Evolutionary conservation across 2,329 filamentous ascomycete species (phyloP), one percentile per base, ranked within the genome.

Genomic region (Purpureocillium takamizusanense): DNA sequence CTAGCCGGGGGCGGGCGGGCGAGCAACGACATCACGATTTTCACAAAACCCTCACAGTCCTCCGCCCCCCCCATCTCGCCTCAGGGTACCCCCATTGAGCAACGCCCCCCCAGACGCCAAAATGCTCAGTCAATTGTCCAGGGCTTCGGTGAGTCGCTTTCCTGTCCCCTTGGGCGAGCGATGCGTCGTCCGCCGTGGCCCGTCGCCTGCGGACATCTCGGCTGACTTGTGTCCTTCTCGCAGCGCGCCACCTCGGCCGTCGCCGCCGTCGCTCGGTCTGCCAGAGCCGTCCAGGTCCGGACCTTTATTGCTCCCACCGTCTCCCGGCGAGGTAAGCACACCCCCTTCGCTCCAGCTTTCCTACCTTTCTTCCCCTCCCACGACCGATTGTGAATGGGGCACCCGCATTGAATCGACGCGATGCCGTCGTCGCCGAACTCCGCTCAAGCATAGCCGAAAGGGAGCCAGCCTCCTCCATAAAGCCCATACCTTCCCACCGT

Each of bases 301-400:
- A 65, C 65, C 55, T 78, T 78, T 59, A 74, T 78, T 53, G 72
- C 69, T 54, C 74, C 75, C 46, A 78, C 75, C 38, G 67, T 76
- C 51, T 73, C 74, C 47, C 69, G 75, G 60, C 69, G 73, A 72
- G 74, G 75, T 79, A 72, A 63, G 75, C 25, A 35, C 31, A 35
- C 41, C n/a, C 25, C 30, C 13, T 16, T 13, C 11, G 11, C 5
- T 30, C 23, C 13, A n/a, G n/a, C n/a, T n/a, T n/a, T n/a, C n/a
- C n/a, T n/a, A n/a, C n/a, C n/a, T n/a, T n/a, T 25, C 21, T 25
- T 25, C 21, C 21, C 21, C 21, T 25, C 10, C 21, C 21, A 10
- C 21, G 10, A n/a, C n/a, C 21, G 21, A 25, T 10, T 25, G 5
- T 25, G 21, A 5, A 25, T 25, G 21, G 21, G 6, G 21, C 21